Base-by-base conservation (phyloP, 441 rosid genomes). In the Mallotus japonicus region DNA sequence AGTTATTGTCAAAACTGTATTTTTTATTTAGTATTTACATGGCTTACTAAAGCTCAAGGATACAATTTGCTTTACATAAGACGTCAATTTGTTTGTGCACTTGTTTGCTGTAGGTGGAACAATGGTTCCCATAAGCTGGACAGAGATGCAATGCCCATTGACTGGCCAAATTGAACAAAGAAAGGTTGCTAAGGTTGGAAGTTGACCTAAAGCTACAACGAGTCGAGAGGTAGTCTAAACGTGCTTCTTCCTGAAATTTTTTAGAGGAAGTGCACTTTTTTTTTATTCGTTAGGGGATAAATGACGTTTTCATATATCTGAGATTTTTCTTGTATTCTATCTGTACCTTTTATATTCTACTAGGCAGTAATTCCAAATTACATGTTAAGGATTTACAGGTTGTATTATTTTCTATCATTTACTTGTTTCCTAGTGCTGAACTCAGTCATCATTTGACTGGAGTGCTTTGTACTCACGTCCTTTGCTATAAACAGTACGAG, bases 111-210 rank as follows among this genome's bases (percentile, higher is more conserved):
- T 73, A 90, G 99, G 97, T 22, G 97, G 84, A 75, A 79, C 97
- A 61, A 86, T 95, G 97, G 89, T 92, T 69, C 99, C 97, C 0
- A 75, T 89, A 69, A 95, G 94, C 75, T 95, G 99, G 97, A 95
- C 93, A 0, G 94, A 95, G 86, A 87, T 95, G 99, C 97, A 91
- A 71, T 92, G 99, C 72, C 96, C 97, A 4, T 65, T 87, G 85
- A 89, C 96, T 0, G 89, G 97, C 56, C 99, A 92, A 85, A 86
- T 83, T 0, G 96, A 92, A 89, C 84, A 72, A 59, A 86, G 97
- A 78, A 95, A 95, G 83, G 97, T 95, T 59, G 99, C 99, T 10
- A 88, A 92, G 73, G 90, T 86, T 16, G 89, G 83, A 51, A 84
- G 75, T 75, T 86, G 82, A 86, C 14, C 0, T 34, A 32, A 50